Percentiles rank a stretch among this genome's conserved stretches.
Conservation (phyloP, 441 rosid species). For the Arabidopsis hybrid region DNA sequence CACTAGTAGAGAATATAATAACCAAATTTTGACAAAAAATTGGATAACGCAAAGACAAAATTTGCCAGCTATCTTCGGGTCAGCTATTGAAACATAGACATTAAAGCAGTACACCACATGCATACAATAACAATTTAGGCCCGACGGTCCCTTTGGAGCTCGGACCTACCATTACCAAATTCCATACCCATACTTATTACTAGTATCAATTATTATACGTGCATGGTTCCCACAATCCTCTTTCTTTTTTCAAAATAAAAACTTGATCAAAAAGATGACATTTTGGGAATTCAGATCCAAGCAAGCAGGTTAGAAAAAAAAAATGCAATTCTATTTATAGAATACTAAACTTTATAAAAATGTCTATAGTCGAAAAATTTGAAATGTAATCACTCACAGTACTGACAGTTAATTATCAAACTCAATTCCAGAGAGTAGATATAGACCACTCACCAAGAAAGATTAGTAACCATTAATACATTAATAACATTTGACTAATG, state of each 20-base stretch:
- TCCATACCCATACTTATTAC: constrained; percentile 11
- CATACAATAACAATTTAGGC: constrained; percentile 25
- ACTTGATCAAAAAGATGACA: constrained; percentile 8
- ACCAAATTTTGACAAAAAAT: constrained; percentile 6
- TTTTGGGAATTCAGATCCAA: constrained; percentile 27
- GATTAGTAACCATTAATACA: neutral
- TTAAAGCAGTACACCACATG: constrained; percentile 39
- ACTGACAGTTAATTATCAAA: neutral
- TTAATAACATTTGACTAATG: neutral
- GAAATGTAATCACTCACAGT: neutral
- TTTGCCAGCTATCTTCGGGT: constrained; percentile 37
- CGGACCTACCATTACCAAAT: constrained; percentile 41
- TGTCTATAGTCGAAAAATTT: neutral
- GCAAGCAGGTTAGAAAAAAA: neutral
- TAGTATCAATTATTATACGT: constrained; percentile 17
- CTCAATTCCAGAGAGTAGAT: constrained; percentile 25
- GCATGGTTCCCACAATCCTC: constrained; percentile 25
- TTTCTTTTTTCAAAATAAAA: neutral
- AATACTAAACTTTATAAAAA: neutral
- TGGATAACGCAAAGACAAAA: constrained; percentile 30
- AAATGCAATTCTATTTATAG: neutral
- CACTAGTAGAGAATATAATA: neutral
- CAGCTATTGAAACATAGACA: constrained; percentile 17
- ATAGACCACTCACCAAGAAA: constrained; percentile 4
- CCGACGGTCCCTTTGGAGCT: constrained; percentile 21